Conservation (phyloP, 2,329 filamentous ascomycete species). For the Cercospora sojina region DNA sequence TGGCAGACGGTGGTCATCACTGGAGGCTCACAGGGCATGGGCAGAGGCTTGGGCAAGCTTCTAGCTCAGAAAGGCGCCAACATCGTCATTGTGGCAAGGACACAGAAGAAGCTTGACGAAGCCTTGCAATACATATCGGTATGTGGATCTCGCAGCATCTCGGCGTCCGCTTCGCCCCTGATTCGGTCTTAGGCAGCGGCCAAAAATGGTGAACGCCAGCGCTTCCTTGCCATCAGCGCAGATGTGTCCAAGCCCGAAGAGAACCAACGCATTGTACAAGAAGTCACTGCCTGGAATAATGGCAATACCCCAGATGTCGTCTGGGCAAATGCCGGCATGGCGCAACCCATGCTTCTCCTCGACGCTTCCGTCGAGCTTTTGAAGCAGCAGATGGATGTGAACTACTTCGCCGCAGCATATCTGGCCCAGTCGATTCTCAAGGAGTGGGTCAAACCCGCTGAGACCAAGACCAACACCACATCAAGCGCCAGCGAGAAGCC, state of each 20-base stretch:
- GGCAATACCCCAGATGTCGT: constrained; percentile 74
- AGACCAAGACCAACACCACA: constrained; percentile 35
- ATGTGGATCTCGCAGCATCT: background rate
- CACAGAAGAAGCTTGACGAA: constrained; percentile 68
- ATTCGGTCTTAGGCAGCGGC: constrained; percentile 58
- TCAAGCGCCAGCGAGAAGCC: constrained; percentile 42
- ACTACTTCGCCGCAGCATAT: constrained; percentile 85
- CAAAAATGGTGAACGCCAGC: constrained; percentile 64
- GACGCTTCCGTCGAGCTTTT: constrained; percentile 68
- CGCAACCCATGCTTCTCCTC: constrained; percentile 72
- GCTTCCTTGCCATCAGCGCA: constrained; percentile 79
- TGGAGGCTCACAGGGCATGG: constrained; percentile 91
- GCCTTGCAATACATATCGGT: constrained; percentile 65
- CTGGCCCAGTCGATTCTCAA: constrained; percentile 77
- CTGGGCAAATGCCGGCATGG: constrained; percentile 82
- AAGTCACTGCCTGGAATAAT: constrained; percentile 77
- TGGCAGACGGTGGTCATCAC: constrained; percentile 81
- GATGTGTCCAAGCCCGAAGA: constrained; percentile 73
- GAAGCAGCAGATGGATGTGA: constrained; percentile 82
- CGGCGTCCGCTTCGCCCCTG: background rate
- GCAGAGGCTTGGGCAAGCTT: constrained; percentile 69
- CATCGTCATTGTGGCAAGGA: constrained; percentile 80
- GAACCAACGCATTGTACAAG: constrained; percentile 65
- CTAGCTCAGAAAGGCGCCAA: constrained; percentile 82
- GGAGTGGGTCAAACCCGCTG: constrained; percentile 63